phyloP scores from a whole-genome alignment of 129 eudicot genomes.

The Flaveria linearis region DNA sequence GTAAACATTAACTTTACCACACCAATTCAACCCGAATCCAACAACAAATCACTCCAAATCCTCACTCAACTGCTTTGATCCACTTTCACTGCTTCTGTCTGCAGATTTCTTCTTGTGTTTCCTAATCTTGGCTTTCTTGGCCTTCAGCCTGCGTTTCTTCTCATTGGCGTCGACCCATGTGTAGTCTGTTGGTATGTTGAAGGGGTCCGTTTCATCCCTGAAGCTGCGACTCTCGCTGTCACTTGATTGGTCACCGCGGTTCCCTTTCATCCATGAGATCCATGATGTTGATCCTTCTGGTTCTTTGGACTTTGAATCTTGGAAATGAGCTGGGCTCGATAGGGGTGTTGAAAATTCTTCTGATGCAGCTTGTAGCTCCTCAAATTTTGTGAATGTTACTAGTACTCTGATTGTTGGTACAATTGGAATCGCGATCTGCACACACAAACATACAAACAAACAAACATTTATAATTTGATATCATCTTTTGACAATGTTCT shows the following conservation, averaged over 20 bases:
- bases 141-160: constrained; percentile 89
- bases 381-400: constrained; percentile 93
- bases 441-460: background rate
- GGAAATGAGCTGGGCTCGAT: constrained; percentile 93
- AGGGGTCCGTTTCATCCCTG: constrained; percentile 72
- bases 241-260: constrained; percentile 67
- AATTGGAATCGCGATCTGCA: constrained; percentile 78
- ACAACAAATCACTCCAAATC: constrained; percentile 39
- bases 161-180: constrained; percentile 92
- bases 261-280: constrained; percentile 96
- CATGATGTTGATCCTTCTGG: constrained; percentile 77
- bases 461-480: background rate
- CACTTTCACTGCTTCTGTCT: constrained; percentile 41
- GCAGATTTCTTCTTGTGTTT: constrained; percentile 59
- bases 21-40: constrained; percentile 15
- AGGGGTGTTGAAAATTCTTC: constrained; percentile 93
- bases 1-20: constrained; percentile 28
- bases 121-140: constrained; percentile 81
- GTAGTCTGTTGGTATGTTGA: constrained; percentile 80
- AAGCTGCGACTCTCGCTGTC: constrained; percentile 68
- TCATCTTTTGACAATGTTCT: background rate
- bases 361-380: constrained; percentile 73
- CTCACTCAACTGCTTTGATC: constrained; percentile 40
- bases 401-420: constrained; percentile 93
- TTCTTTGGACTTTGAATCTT: constrained; percentile 79